A percentile compares a stretch with the other conserved stretches of the same genome.
Evolutionary conservation across 768 basidiomycete genomes (phyloP).

Genomic region (Favolaschia claudopus): DNA sequence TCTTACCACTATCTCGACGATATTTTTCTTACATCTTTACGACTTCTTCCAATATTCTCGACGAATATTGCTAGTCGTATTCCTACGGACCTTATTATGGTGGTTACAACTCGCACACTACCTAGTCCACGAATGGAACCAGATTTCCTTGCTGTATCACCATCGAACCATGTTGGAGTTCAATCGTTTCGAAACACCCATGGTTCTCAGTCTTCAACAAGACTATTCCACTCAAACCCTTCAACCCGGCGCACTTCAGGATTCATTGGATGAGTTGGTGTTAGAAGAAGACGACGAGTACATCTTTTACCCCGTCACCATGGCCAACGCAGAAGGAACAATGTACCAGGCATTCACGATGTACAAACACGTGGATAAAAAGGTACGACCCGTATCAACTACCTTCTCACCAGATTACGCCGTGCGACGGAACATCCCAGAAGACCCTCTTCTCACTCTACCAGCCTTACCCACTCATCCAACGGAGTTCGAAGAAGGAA

Average conservation of each 20-base stretch:
- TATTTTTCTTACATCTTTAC: too few species aligned
- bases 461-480: slow-evolving; percentile 22
- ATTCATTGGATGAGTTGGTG: not conserved
- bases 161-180: too few species aligned
- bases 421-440: slow-evolving; percentile 26
- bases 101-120: too few species aligned
- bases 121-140: too few species aligned
- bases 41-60: too few species aligned
- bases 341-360: not conserved
- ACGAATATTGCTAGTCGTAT: too few species aligned
- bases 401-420: slow-evolving; percentile 28
- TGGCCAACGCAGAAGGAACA: not conserved
- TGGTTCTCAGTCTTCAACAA: too few species aligned
- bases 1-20: too few species aligned
- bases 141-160: too few species aligned
- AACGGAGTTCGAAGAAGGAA: slow-evolving; percentile 26
- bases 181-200: not conserved
- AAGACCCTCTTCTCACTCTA: slow-evolving; percentile 31
- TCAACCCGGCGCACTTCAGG: not conserved
- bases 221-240: not conserved
- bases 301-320: not conserved
- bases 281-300: not conserved
- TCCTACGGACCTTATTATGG: too few species aligned
- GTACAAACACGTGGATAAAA: slow-evolving; percentile 29
- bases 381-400: slow-evolving; percentile 28